Evolutionary conservation across 2,329 filamentous ascomycete species (phyloP), one percentile per base, ranked within the genome.

Genomic region (Aspergillus viridinutans): DNA sequence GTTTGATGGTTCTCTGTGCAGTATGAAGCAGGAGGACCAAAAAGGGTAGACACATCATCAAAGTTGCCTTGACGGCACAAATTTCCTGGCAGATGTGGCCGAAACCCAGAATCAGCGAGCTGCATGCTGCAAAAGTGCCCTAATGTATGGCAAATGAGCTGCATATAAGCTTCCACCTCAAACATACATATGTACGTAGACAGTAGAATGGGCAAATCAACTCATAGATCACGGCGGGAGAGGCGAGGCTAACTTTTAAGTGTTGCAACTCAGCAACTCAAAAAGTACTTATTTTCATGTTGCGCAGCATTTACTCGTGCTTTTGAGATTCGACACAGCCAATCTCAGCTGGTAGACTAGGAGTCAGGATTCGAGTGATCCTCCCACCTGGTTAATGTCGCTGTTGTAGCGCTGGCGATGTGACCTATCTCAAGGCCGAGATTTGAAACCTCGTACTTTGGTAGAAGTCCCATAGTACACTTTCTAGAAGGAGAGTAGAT

Each of bases 41-140:
- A 35, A 7, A 21, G 21, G 42, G n/a, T 23, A 5, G 42, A 23
- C 42, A 45, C 42, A 45, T 45, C 42, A 45, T 45, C 42, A 21
- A n/a, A n/a, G 42, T 45, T 45, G 42, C 3, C 42, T 21, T 45
- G 32, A 38, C 17, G 42, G 8, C 42, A 20, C 20, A 23, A 45
- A 23, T 9, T 32, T 32, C 14, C 29, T 40, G 20, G 35, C 38
- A 14, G 54, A 50, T 52, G 25, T 14, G 23, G 42, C 42, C 42
- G 42, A 20, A 21, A 21, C n/a, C 21, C n/a, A 38, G 5, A 38
- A 38, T 17, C 21, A 28, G 25, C 43, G 25, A 53, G 45, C 35
- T 53, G 56, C 56, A 52, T 48, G 47, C 56, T 52, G 50, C 42
- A 52, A 52, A 49, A 53, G 20, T 52, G 49, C 53, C 49, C 53